A percentile compares a stretch with the other conserved stretches of the same genome.
phyloP scores from a whole-genome alignment of 306 rosid species.

The Lotus japonicus region DNA sequence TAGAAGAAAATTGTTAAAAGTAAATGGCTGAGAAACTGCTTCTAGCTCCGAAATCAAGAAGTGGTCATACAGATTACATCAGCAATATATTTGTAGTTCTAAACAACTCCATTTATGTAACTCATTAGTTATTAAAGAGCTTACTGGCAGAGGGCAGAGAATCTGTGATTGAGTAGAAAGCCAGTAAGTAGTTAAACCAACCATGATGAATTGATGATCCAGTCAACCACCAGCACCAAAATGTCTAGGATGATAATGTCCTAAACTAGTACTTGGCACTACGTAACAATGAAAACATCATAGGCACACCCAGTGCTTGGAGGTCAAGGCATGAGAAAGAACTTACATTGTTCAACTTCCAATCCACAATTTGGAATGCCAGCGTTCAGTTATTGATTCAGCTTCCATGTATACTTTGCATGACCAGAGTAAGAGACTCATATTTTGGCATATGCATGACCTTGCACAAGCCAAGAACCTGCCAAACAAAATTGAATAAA shows the following conservation, averaged over 20 bases:
- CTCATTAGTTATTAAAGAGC: background rate
- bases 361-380: background rate
- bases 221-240: background rate
- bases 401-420: background rate
- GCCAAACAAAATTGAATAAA: background rate
- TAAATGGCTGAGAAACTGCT: background rate
- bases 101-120: background rate
- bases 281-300: background rate
- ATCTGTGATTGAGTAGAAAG: background rate
- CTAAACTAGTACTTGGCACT: no score
- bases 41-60: background rate
- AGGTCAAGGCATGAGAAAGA: background rate
- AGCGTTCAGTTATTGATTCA: background rate
- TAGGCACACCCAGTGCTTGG: background rate
- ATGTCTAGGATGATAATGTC: no score
- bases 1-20: background rate
- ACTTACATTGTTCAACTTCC: background rate
- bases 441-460: background rate
- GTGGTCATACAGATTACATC: background rate
- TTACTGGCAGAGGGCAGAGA: background rate
- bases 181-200: background rate
- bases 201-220: background rate
- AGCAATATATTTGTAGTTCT: background rate
- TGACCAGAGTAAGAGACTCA: slow-evolving; percentile 11
- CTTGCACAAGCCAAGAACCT: background rate